phyloP scores from a whole-genome alignment of 306 rosid species.

The Vachellia collinsii region DNA sequence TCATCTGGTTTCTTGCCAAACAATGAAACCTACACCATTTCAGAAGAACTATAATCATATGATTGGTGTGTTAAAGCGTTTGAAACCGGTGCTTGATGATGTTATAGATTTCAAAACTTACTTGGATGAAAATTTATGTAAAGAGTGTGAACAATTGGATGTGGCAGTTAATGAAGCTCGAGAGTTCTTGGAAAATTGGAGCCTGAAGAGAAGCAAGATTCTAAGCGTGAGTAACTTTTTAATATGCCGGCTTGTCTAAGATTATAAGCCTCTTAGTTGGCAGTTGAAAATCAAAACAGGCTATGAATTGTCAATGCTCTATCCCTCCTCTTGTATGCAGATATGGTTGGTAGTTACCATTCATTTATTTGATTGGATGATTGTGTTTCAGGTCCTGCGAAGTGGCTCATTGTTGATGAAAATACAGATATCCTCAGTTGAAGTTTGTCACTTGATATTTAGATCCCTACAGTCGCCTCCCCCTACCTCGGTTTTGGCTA shows the following conservation, averaged over 20 bases:
- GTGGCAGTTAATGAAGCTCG: conserved; percentile 65
- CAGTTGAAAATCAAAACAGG: conserved; percentile 32
- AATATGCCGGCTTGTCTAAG: conserved; percentile 18
- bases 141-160: conserved; percentile 82
- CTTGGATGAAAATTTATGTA: conserved; percentile 55
- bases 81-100: conserved; percentile 84
- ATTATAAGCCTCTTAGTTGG: conserved; percentile 25
- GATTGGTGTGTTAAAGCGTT: conserved; percentile 66
- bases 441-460: conserved; percentile 57
- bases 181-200: conserved; percentile 79
- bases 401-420: conserved; percentile 68
- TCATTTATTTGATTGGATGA: conserved; percentile 30
- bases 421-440: conserved; percentile 55
- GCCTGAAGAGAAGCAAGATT: conserved; percentile 77
- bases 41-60: conserved; percentile 65
- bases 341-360: conserved; percentile 19
- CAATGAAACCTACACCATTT: conserved; percentile 59
- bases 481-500: conserved; percentile 51
- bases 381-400: conserved; percentile 63
- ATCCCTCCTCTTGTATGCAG: conserved; percentile 4
- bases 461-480: conserved; percentile 56
- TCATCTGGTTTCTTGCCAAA: conserved; percentile 83
- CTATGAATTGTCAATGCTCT: conserved; percentile 3
- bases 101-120: conserved; percentile 55
- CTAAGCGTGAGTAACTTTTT: conserved; percentile 58